Percentiles rank a stretch among this genome's conserved stretches.
These are phyloP conservation scores for Yamadazyma conglobata DNA, from an alignment of 1,139 yeast species.

Conservation along the genomic window DNA sequence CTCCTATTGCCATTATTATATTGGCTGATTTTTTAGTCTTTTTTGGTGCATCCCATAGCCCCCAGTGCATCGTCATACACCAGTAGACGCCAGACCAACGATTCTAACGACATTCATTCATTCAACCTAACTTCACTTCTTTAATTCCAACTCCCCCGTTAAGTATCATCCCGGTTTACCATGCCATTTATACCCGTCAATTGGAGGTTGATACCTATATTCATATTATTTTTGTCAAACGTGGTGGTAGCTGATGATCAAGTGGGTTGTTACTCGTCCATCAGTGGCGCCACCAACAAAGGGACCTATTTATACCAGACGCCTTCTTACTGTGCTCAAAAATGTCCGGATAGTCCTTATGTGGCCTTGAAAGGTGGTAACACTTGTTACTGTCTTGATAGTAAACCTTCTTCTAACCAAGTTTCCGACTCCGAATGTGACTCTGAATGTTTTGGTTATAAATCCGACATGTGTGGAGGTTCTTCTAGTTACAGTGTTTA, in stretches of 20 bases:
- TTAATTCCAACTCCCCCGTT: no score
- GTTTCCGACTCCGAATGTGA: slow-evolving; percentile 33
- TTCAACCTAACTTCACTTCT: slow-evolving; percentile 1
- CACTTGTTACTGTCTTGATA: slow-evolving; percentile 63
- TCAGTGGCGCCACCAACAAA: slow-evolving; percentile 25
- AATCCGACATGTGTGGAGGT: slow-evolving; percentile 57
- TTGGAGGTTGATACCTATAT: slow-evolving; percentile 2
- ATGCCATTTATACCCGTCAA: no score
- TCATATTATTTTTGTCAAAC: slow-evolving; percentile 3
- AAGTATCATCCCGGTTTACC: no score
- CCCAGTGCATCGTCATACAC: no score
- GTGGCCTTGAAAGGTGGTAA: slow-evolving; percentile 58
- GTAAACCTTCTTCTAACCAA: slow-evolving; percentile 42
- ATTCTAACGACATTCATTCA: slow-evolving; percentile 5
- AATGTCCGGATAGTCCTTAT: slow-evolving; percentile 50
- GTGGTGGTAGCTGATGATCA: slow-evolving; percentile 8
- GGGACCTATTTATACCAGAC: slow-evolving; percentile 49
- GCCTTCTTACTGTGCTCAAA: slow-evolving; percentile 42
- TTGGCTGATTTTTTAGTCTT: no score
- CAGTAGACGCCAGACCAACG: no score
- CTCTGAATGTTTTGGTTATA: slow-evolving; percentile 50
- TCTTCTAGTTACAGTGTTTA: slow-evolving; percentile 38
- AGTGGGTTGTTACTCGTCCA: slow-evolving; percentile 33
- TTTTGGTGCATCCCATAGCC: no score
- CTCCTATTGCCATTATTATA: no score